Base-by-base conservation (phyloP, 1,284 basidiomycete species). In the Phaffia rhodozyma region DNA sequence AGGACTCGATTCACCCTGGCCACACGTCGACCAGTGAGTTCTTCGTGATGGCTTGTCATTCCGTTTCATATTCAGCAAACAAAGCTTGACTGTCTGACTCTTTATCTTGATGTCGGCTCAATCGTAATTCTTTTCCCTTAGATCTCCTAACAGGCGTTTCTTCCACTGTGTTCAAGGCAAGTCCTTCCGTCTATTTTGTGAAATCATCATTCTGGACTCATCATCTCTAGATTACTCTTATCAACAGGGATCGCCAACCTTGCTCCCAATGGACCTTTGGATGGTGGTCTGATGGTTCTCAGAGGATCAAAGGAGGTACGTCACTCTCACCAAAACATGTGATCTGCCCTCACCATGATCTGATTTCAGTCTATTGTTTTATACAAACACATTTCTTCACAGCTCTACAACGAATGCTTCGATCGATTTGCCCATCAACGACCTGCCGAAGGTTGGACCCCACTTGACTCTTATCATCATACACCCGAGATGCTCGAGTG, bases 151-250 rank as follows among this genome's bases (percentile, higher is more conserved):
- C 50, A 69, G 75, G 1, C 69, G 70, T 5, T 71, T 69, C 53
- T 73, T 74, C 64, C 71, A 77, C 68, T 76, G 75, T 65, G 69
- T 76, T 6, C 77, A 78, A 65, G 77, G 77, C 29, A 75, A 43
- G 38, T 16, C 13, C 13, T 11, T 43, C 38, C 13, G 38, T 43
- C 38, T 11, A 11, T 43, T 43, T 5, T 11, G 13, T 43, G 16
- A 5, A 43, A 2, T 7, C 13, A 43, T 43, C 13, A 7, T 77
- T 62, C 70, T 74, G 55, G 77, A 78, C 66, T 69, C 77, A 27
- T 16, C 13, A 43, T 43, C 13, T 43, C 5, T 43, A 43, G 38
- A 7, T 43, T 7, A 7, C 38, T 43, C 67, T 67, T 50, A 66
- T 29, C 16, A 11, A 43, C 52, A 53, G 52, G 52, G 5, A 66